Conservation (phyloP, 495 filamentous ascomycete species). For the Penicillium cosmopolitanum region DNA sequence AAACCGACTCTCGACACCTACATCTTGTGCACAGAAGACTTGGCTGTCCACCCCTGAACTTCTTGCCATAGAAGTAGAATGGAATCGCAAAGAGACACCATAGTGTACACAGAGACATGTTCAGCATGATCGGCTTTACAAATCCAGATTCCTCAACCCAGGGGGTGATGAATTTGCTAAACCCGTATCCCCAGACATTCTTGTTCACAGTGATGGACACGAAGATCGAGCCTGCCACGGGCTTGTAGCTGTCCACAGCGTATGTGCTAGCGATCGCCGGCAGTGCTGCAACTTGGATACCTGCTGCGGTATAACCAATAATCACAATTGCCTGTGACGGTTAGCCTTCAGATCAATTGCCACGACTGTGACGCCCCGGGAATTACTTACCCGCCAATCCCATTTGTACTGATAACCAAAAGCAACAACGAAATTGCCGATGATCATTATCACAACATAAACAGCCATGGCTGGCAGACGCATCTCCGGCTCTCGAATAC, state of each 20-base stretch:
- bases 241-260: conserved; percentile 67
- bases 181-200: conserved; percentile 60
- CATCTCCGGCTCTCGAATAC: conserved; percentile 75
- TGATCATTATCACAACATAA: conserved; percentile 57
- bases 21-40: conserved; percentile 58
- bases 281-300: conserved; percentile 61
- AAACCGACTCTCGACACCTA: conserved; percentile 20
- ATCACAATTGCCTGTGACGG: conserved; percentile 44
- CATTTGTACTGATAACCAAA: conserved; percentile 62
- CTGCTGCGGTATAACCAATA: conserved; percentile 56
- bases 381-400: conserved; percentile 51
- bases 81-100: conserved; percentile 58
- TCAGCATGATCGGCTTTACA: conserved; percentile 54
- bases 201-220: conserved; percentile 65
- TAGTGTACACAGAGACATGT: conserved; percentile 54
- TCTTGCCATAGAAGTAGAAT: conserved; percentile 62
- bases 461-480: conserved; percentile 64
- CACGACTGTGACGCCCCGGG: not conserved
- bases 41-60: conserved; percentile 57
- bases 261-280: conserved; percentile 52
- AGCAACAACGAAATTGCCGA: conserved; percentile 64
- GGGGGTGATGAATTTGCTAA: conserved; percentile 51
- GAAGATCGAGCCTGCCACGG: conserved; percentile 61
- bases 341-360: not conserved
- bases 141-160: conserved; percentile 42